Percentiles rank a stretch among this genome's conserved stretches.
Conservation (phyloP, 2,329 filamentous ascomycete species). For the Aspergillus caelatus region DNA sequence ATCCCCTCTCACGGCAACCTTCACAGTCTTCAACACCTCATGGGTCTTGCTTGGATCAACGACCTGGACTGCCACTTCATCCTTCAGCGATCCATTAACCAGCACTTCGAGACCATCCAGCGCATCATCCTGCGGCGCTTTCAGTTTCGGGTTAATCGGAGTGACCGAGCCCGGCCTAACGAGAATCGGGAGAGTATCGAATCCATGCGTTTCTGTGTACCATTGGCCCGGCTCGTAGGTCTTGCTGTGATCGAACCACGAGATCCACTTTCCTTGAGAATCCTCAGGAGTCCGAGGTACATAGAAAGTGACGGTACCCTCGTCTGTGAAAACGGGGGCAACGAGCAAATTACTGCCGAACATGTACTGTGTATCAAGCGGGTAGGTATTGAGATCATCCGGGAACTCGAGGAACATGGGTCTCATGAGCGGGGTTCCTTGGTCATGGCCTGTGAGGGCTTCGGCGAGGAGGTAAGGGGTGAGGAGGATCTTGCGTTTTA, state of each 20-base stretch:
- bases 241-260: constrained; percentile 50
- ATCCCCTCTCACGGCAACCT: constrained; percentile 16
- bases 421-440: constrained; percentile 65
- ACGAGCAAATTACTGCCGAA: constrained; percentile 67
- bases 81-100: constrained; percentile 29
- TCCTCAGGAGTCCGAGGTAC: constrained; percentile 54
- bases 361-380: constrained; percentile 73
- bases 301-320: constrained; percentile 68
- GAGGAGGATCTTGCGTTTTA: constrained; percentile 57
- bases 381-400: constrained; percentile 68
- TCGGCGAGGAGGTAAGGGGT: constrained; percentile 62
- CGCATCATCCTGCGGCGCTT: constrained; percentile 30
- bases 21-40: constrained; percentile 28
- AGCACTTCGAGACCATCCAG: constrained; percentile 33
- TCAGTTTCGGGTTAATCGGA: constrained; percentile 29
- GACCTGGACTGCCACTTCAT: constrained; percentile 26
- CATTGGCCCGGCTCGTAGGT: constrained; percentile 50
- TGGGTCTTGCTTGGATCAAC: constrained; percentile 30
- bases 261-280: constrained; percentile 53
- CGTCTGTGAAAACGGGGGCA: constrained; percentile 66
- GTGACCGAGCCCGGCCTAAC: constrained; percentile 52
- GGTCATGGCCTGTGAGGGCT: constrained; percentile 52
- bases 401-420: constrained; percentile 72
- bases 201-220: constrained; percentile 63
- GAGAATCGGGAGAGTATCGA: constrained; percentile 61